Evolutionary conservation across 257 asterid genomes (phyloP), one percentile per base, ranked within the genome.

Genomic region (Gentiana straminea): DNA sequence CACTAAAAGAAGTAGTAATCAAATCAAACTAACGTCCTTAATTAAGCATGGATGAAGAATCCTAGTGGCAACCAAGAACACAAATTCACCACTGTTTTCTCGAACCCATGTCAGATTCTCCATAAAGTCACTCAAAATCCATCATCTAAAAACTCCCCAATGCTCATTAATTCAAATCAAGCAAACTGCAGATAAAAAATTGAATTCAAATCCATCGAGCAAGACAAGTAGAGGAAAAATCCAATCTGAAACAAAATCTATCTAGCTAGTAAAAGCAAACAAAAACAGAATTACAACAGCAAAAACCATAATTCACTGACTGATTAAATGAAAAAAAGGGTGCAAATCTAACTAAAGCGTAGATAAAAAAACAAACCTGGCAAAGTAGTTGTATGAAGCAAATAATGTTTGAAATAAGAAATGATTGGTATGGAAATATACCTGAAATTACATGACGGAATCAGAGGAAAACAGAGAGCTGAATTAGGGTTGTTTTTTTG

Each of bases 401-500:
- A 13, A n/a, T 52, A 7, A 39, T 35, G 67, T 34, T 24, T 33
- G 36, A 34, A 71, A 73, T 61, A 72, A 66, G 62, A 68, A 61
- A 44, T 56, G 33, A 48, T 56, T 47, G 59, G 24, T 24, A 36
- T 13, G 33, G 37, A 51, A 69, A 55, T 70, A 74, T 75, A 64
- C 76, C 73, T 70, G 82, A 78, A 74, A 57, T 58, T 61, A 33
- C 77, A 75, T 75, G 65, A 64, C 55, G 15, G 62, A 52, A 41
- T 45, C 56, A 41, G 65, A 33, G 55, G 68, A 64, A 47, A 47
- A 70, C 33, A 72, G 46, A 49, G 58, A 66, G 78, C 59, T 64
- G 72, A 67, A 65, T 84, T 78, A 83, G 94, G 92, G 77, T 86
- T 24, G 24, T 24, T 24, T 24, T 80, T 77, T 64, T 61, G 58